phyloP scores from a whole-genome alignment of 2,329 filamentous ascomycete species.

The Pezicula carpinea region DNA sequence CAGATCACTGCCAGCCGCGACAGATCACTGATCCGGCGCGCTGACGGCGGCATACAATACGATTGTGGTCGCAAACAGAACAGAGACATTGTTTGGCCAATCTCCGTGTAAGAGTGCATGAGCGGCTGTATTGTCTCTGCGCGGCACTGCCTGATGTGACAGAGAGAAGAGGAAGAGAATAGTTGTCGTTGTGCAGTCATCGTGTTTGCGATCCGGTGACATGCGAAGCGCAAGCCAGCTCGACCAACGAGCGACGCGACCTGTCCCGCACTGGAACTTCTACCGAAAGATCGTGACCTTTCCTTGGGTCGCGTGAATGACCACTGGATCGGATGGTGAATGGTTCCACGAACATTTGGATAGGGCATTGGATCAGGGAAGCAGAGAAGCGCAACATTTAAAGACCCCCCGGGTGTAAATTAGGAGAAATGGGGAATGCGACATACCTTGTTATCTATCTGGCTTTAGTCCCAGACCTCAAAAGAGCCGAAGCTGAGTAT shows the following conservation, averaged over 20 bases:
- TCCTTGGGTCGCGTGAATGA: slow-evolving; percentile 21
- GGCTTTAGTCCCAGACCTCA: no score
- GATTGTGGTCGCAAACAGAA: slow-evolving; percentile 11
- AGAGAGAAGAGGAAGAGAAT: slow-evolving; percentile 16
- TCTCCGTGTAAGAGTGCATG: neutral
- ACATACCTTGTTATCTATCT: no score
- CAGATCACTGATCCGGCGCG: slow-evolving; percentile 17
- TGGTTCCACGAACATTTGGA: slow-evolving; percentile 18
- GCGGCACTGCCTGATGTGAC: slow-evolving; percentile 22
- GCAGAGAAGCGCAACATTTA: neutral
- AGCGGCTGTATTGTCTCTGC: slow-evolving; percentile 6
- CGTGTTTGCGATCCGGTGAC: slow-evolving; percentile 27
- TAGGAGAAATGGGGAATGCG: no score
- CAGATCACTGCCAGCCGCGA: slow-evolving; percentile 4
- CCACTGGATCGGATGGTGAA: slow-evolving; percentile 12
- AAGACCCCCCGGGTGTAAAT: slow-evolving; percentile 1
- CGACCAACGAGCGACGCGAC: slow-evolving; percentile 17
- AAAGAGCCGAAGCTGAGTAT: no score
- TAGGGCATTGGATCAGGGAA: slow-evolving; percentile 8
- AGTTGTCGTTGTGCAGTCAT: slow-evolving; percentile 6
- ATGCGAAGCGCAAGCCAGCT: slow-evolving; percentile 16
- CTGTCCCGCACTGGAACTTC: slow-evolving; percentile 21
- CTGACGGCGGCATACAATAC: slow-evolving; percentile 11
- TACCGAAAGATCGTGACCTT: slow-evolving; percentile 25
- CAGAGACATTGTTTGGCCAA: slow-evolving; percentile 24